Evolutionary conservation across 2,329 filamentous ascomycete species (phyloP), one percentile per base, ranked within the genome.

Genomic region (Clarireedia monteithiana): DNA sequence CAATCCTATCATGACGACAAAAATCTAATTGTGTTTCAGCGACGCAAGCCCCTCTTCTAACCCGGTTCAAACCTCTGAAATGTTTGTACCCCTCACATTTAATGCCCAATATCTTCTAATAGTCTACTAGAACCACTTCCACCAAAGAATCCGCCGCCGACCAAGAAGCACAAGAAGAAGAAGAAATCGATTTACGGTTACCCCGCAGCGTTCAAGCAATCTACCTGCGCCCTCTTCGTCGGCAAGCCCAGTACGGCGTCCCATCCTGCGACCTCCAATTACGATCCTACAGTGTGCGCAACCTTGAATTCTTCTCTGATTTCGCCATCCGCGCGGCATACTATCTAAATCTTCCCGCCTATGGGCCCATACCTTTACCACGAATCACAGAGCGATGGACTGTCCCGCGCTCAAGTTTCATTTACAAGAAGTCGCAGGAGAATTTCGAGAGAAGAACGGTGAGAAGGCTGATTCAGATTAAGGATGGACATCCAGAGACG

Each of bases 361-460:
- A 82, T 48, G 94, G 94, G 0, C 91, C 94, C 5, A 78, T 94
- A 5, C 90, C 92, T 10, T 77, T 99, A 17, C 94, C 94, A 1
- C 84, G 86, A 57, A 90, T 92, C 62, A 88, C 82, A 15, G 89
- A 99, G 76, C 83, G 91, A 66, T 99, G 94, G 94, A 97, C 94
- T 0, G 91, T 97, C 2, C 90, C 91, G 9, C 82, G 84, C 67
- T 83, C 83, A 67, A 88, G 89, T 71, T 99, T 99, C 76, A 89
- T 96, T 63, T 89, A 90, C 77, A 99, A 97, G 75, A 99, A 99
- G 75, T 86, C 84, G 39, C 91, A 99, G 73, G 94, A 99, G 75
- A 99, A 99, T 73, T 99, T 95, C 68, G 92, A 97, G 75, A 81
- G 94, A 54, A 85, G 94, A 59, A 99, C 94, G 1, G 73, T 91